Percentiles rank a stretch among this genome's conserved stretches.
phyloP scores from a whole-genome alignment of 169 alveolate genomes.

The Amoebophrya sp. region DNA sequence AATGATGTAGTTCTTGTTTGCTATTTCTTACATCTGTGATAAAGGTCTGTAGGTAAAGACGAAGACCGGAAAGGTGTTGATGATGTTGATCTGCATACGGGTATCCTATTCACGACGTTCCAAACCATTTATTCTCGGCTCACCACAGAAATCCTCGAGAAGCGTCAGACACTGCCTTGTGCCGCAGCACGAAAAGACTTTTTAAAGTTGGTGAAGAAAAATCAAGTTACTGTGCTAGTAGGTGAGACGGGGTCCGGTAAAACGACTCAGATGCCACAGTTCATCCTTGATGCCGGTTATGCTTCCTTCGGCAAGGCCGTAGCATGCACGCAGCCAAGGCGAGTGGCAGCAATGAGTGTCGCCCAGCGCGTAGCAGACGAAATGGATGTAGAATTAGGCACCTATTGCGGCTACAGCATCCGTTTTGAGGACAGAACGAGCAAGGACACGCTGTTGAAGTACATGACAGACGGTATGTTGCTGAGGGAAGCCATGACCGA shows the following conservation, averaged over 20 bases:
- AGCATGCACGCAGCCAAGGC: conserved; percentile 97
- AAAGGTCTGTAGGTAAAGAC: too few relatives aligned
- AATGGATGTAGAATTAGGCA: conserved; percentile 87
- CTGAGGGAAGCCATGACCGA: conserved; percentile 92
- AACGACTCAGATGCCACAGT: conserved; percentile 94
- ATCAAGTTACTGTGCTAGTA: conserved; percentile 60
- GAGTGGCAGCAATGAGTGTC: conserved; percentile 99
- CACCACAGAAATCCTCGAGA: neutral
- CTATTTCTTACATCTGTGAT: too few relatives aligned
- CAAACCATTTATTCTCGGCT: neutral
- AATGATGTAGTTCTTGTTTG: too few relatives aligned
- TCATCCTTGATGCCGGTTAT: conserved; percentile 70
- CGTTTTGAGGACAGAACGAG: conserved; percentile 91
- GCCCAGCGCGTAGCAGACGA: conserved; percentile 98
- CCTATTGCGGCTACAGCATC: conserved; percentile 91
- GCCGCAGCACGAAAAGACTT: conserved; percentile 62
- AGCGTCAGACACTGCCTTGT: neutral
- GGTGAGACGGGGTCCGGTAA: conserved; percentile 99
- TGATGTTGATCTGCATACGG: too few relatives aligned
- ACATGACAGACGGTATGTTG: conserved; percentile 97
- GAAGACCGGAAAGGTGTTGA: too few relatives aligned
- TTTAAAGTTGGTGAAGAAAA: conserved; percentile 64
- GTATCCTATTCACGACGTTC: too few relatives aligned
- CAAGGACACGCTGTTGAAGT: conserved; percentile 79
- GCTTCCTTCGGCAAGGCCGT: conserved; percentile 66